phyloP scores from a whole-genome alignment of 179 eudicot species.

The Amaranthus tricolor region DNA sequence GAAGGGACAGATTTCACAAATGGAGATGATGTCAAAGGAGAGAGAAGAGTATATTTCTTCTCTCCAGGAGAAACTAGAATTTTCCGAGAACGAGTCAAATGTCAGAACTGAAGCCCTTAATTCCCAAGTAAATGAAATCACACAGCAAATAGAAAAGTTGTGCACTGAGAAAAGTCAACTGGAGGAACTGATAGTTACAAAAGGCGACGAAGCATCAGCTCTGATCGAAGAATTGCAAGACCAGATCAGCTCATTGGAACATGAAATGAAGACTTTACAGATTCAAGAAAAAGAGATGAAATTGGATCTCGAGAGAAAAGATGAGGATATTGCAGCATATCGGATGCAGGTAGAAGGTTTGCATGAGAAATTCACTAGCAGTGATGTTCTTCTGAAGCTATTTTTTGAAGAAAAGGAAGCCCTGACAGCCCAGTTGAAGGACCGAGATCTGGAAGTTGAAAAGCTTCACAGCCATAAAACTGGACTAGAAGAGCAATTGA shows the following conservation, averaged over 20 bases:
- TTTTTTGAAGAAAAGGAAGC: conserved; percentile 42
- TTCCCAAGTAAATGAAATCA: conserved; percentile 35
- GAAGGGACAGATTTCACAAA: conserved; percentile 28
- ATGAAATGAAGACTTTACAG: conserved; percentile 33
- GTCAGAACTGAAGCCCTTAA: conserved; percentile 34
- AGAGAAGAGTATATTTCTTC: conserved; percentile 35
- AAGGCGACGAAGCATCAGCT: conserved; percentile 37
- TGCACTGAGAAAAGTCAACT: conserved; percentile 34
- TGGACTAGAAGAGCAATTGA: conserved; percentile 51
- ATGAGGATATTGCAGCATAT: conserved; percentile 33
- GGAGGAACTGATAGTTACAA: conserved; percentile 37
- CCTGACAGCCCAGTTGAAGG: conserved; percentile 31
- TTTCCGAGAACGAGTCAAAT: conserved; percentile 29
- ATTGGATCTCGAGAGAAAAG: conserved; percentile 40
- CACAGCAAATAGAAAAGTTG: conserved; percentile 31
- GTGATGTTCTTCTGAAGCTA: conserved; percentile 39
- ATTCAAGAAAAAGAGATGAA: conserved; percentile 39
- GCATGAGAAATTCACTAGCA: conserved; percentile 49
- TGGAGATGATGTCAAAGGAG: conserved; percentile 30
- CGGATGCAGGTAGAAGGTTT: conserved; percentile 51
- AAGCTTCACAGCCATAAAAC: conserved; percentile 42
- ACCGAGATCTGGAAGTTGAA: conserved; percentile 46
- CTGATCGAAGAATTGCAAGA: conserved; percentile 31
- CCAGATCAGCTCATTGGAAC: conserved; percentile 37
- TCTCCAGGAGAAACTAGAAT: conserved; percentile 31